Conservation (phyloP, 1,284 basidiomycete species). For the Papiliotrema flavescens region DNA sequence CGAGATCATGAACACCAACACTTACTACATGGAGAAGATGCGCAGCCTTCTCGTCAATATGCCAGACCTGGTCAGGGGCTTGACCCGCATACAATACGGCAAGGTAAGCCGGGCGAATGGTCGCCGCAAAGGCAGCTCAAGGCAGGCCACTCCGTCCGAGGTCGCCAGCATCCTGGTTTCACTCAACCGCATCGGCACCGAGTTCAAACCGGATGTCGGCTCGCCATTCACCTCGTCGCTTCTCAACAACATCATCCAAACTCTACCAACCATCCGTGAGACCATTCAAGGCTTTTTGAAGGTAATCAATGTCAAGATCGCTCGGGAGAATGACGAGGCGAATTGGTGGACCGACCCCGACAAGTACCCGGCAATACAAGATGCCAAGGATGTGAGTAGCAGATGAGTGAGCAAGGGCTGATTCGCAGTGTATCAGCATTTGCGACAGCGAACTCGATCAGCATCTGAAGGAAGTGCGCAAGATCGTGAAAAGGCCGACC, state of each 20-base stretch:
- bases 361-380: slow-evolving; percentile 64
- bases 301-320: slow-evolving; percentile 62
- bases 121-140: background rate
- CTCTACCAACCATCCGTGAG: slow-evolving; percentile 63
- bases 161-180: slow-evolving; percentile 71
- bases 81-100: slow-evolving; percentile 85
- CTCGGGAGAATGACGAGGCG: slow-evolving; percentile 66
- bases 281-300: slow-evolving; percentile 60
- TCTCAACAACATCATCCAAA: slow-evolving; percentile 66
- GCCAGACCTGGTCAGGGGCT: slow-evolving; percentile 83
- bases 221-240: slow-evolving; percentile 62
- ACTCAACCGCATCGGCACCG: slow-evolving; percentile 66
- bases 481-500: slow-evolving; percentile 66
- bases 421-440: slow-evolving; percentile 40
- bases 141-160: slow-evolving; percentile 77
- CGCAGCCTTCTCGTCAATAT: slow-evolving; percentile 67
- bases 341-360: slow-evolving; percentile 70
- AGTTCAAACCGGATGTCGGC: slow-evolving; percentile 58
- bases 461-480: slow-evolving; percentile 72
- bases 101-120: slow-evolving; percentile 55
- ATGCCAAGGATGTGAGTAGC: slow-evolving; percentile 51
- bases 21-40: slow-evolving; percentile 58
- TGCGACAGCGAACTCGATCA: slow-evolving; percentile 67
- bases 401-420: background rate
- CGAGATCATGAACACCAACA: slow-evolving; percentile 64